Evolutionary conservation across 2,329 filamentous ascomycete genomes (phyloP), one percentile per base, ranked within the genome.

Genomic region (Phaeosphaeriaceae sp.): DNA sequence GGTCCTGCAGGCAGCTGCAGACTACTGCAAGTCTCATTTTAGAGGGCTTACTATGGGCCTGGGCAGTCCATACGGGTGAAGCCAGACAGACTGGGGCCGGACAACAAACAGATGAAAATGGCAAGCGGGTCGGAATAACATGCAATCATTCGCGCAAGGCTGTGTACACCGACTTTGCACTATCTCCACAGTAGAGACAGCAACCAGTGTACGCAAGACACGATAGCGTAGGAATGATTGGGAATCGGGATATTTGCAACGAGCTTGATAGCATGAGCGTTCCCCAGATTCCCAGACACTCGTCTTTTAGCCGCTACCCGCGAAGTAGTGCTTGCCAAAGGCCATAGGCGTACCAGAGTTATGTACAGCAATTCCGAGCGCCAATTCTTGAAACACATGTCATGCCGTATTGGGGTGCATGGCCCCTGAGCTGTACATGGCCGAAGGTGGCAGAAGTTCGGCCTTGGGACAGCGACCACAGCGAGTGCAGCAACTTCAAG

Each of bases 131-230:
- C 23, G 18, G 32, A 46, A 29, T n/a, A 30, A 39, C 37, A 38
- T 41, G 49, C 45, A 41, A 54, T 53, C 48, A 52, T 59, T 61
- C 57, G 63, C 42, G 52, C 54, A 45, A 52, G 41, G 50, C 50
- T 43, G 48, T 46, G 42, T 52, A 65, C 60, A 67, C 61, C 62
- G 64, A 67, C 65, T 61, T 60, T 66, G 56, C 64, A 64, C 66
- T 61, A 62, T 64, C 49, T 68, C 62, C 52, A 63, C 50, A 28
- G 52, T 43, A 52, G 21, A 17, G 36, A 29, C 40, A 36, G 47
- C 43, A 45, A 52, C 60, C 60, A 67, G 45, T 65, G 50, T 50
- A 15, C 21, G 42, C 43, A 48, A 42, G 64, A 60, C 65, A 66
- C 63, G 66, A 64, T 59, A 48, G 35, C 35, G 34, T 36, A 48